These are phyloP conservation scores for Aspergillus caelatus DNA, from an alignment of 2,329 filamentous ascomycete species.

Conservation along the genomic window DNA sequence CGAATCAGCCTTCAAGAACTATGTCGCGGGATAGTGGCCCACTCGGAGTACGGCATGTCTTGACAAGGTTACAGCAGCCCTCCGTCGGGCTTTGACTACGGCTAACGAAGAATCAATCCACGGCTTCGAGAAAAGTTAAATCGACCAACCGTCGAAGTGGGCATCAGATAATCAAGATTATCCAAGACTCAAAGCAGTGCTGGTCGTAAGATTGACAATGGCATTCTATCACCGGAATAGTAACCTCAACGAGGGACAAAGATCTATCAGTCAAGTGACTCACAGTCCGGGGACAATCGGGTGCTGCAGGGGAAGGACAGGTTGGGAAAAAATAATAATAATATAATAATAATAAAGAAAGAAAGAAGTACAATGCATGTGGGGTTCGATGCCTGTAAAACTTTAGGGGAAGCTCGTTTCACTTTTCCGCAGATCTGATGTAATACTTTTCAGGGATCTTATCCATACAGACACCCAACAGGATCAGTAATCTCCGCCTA, in stretches of 20 bases:
- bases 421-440: neutral
- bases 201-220: neutral
- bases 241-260: neutral
- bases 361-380: neutral
- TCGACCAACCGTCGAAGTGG: neutral
- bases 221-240: neutral
- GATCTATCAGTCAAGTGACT: neutral
- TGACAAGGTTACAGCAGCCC: neutral
- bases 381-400: neutral
- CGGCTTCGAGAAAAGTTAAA: neutral
- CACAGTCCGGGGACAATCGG: neutral
- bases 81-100: neutral
- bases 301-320: neutral
- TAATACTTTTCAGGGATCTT: neutral
- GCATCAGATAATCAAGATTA: neutral
- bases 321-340: neutral
- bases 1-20: neutral
- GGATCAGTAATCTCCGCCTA: neutral
- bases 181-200: neutral
- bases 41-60: neutral
- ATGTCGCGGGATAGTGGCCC: neutral
- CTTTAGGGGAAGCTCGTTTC: neutral
- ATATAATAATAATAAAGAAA: neutral
- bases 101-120: neutral
- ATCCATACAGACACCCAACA: neutral